Base-by-base conservation (phyloP, 257 asterid species). In the Paulownia fortunei region DNA sequence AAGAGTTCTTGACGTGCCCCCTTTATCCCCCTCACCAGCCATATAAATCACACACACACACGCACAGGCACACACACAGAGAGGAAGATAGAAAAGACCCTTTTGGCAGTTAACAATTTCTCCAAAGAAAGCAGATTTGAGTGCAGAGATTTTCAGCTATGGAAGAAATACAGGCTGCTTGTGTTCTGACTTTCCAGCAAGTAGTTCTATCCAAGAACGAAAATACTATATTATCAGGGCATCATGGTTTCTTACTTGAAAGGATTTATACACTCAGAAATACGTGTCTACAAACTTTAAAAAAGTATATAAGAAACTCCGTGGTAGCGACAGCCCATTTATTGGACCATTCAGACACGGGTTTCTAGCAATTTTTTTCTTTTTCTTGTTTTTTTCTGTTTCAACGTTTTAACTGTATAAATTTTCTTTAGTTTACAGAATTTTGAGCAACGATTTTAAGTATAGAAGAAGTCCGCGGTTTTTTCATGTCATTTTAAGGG, bases 1-100 rank as follows among this genome's bases (percentile, higher is more conserved):
- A 73, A 92, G 93, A 76, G 77, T 55, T 72, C 96, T 87, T 30
- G 90, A 67, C 26, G 39, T 36, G 0, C 3, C 73, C 23, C 34
- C 83, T 21, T 34, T 68, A 30, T 64, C 84, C 26, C 81, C 80
- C 4, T 66, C 88, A 30, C 82, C 96, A 13, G 97, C 96, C 98
- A 92, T 92, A 18, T 27, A 69, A 69, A 47, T 21, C 36, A n/a
- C n/a, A n/a, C n/a, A n/a, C n/a, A n/a, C 72, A 61, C 69, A 21
- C 55, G 2, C 75, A 37, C 37, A 18, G n/a, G n/a, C n/a, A n/a
- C 18, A 49, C 54, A 24, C 58, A 34, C 51, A 32, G 24, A 64
- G 19, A 12, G 74, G 21, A 9, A 1, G 10, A 54, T 7, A 16
- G 49, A 52, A 4, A 26, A 72, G 27, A 6, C 47, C 81, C 52